A percentile compares a stretch with the other conserved stretches of the same genome.
Conservation (phyloP, 1,284 basidiomycete species). For the Phaffia rhodozyma region DNA sequence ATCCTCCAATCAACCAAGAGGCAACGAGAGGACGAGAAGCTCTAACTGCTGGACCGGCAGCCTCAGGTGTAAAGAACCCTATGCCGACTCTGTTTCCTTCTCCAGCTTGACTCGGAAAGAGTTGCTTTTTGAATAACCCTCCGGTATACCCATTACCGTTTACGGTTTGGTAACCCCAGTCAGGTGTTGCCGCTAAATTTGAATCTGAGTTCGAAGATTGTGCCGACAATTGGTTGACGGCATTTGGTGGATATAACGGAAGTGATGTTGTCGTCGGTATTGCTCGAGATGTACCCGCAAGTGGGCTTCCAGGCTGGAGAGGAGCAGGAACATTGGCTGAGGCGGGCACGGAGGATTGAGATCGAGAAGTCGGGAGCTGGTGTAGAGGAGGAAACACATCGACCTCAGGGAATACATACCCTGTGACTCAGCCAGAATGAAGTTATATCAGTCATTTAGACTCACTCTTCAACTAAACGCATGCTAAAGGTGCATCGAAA, state of each 20-base stretch:
- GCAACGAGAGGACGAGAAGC: conserved; percentile 7
- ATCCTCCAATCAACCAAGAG: conserved; percentile 25
- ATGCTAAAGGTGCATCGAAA: neutral
- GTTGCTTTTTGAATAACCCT: conserved; percentile 24
- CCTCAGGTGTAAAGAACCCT: conserved; percentile 65
- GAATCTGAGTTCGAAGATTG: conserved; percentile 39
- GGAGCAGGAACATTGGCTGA: neutral
- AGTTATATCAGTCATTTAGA: neutral
- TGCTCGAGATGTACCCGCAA: neutral
- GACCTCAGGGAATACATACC: neutral
- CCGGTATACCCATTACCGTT: too few species aligned
- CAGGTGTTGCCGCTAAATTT: too few species aligned
- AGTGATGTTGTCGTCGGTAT: neutral
- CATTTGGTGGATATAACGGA: conserved; percentile 18
- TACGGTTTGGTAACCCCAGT: too few species aligned
- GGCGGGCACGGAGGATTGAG: neutral
- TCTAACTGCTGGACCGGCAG: conserved; percentile 19
- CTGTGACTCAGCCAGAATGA: neutral
- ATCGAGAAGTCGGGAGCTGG: neutral
- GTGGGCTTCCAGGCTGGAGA: neutral
- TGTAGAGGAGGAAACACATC: conserved; percentile 8
- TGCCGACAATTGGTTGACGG: conserved; percentile 43
- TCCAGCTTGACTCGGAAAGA: conserved; percentile 27
- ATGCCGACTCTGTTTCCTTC: conserved; percentile 47
- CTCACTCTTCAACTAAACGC: conserved; percentile 3